phyloP scores from a whole-genome alignment of 2,329 filamentous ascomycete species.

The Diplodia scrobiculata region DNA sequence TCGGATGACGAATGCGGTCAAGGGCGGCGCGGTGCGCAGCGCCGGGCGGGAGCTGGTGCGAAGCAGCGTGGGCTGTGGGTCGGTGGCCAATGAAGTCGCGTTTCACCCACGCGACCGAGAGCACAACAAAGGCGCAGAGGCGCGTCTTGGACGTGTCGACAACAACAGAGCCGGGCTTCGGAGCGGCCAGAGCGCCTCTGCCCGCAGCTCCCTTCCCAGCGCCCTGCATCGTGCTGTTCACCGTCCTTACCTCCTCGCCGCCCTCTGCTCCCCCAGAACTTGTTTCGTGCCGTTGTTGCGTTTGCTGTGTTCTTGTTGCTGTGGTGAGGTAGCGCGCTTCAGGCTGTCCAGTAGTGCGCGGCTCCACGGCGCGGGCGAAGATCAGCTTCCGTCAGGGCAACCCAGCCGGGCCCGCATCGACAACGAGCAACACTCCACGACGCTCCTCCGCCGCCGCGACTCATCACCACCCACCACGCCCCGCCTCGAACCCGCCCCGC shows the following conservation, averaged over 20 bases:
- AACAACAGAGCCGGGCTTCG: conserved; percentile 23
- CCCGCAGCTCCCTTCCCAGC: conserved; percentile 21
- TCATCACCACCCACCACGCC: conserved; percentile 5
- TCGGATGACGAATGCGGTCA: conserved; percentile 21
- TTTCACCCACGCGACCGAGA: conserved; percentile 23
- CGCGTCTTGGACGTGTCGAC: conserved; percentile 24
- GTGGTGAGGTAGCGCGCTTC: conserved; percentile 24
- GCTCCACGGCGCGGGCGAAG: conserved; percentile 24
- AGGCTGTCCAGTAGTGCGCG: conserved; percentile 21
- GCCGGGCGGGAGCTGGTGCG: conserved; percentile 12
- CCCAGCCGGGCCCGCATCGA: conserved; percentile 14
- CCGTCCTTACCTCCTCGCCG: conserved; percentile 22
- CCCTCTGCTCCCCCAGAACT: conserved; percentile 12
- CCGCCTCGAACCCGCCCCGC: not conserved
- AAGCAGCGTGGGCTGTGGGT: not conserved
- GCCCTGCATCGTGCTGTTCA: conserved; percentile 23
- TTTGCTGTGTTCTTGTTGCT: conserved; percentile 18
- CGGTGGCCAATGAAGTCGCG: conserved; percentile 18
- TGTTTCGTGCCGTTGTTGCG: conserved; percentile 15
- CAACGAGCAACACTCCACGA: conserved; percentile 24
- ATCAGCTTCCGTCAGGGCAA: conserved; percentile 26
- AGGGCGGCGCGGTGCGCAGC: conserved; percentile 23
- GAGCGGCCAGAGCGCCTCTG: conserved; percentile 14
- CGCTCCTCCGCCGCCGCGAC: conserved; percentile 12
- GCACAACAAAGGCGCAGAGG: conserved; percentile 22